Evolutionary conservation across 495 filamentous ascomycete species (phyloP).

Genomic region (Neurospora discreta): DNA sequence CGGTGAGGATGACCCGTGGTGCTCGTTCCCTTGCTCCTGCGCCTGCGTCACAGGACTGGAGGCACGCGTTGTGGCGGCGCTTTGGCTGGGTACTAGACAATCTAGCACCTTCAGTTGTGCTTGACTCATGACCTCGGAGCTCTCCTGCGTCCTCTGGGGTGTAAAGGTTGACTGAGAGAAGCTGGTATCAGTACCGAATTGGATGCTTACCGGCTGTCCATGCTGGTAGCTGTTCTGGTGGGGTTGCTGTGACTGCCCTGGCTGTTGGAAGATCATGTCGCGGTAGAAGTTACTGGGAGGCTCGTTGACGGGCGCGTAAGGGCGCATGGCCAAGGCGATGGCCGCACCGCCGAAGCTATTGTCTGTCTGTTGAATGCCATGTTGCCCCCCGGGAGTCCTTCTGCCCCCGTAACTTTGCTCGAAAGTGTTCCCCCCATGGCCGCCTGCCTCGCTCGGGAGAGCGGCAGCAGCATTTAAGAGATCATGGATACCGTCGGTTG

Average conservation of each 20-base stretch:
- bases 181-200: constrained; percentile 55
- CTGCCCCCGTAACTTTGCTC: not conserved
- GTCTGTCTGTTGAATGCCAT: not conserved
- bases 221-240: not conserved
- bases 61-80: constrained; percentile 45
- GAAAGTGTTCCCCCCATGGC: not conserved
- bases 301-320: not conserved
- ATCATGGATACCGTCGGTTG: not conserved
- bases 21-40: constrained; percentile 4
- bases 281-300: not conserved
- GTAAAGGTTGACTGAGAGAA: constrained; percentile 14
- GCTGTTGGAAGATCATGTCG: not conserved
- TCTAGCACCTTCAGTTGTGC: constrained; percentile 43
- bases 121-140: constrained; percentile 39
- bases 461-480: not conserved
- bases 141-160: not conserved
- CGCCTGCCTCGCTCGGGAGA: not conserved
- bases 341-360: not conserved
- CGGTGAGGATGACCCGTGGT: constrained; percentile 17
- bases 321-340: not conserved
- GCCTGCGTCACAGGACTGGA: constrained; percentile 37
- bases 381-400: not conserved
- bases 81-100: constrained; percentile 40
- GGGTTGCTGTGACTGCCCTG: not conserved
- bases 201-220: constrained; percentile 9